These are phyloP conservation scores for Patellaria atrata DNA, from an alignment of 495 filamentous ascomycete genomes.

Conservation along the genomic window DNA sequence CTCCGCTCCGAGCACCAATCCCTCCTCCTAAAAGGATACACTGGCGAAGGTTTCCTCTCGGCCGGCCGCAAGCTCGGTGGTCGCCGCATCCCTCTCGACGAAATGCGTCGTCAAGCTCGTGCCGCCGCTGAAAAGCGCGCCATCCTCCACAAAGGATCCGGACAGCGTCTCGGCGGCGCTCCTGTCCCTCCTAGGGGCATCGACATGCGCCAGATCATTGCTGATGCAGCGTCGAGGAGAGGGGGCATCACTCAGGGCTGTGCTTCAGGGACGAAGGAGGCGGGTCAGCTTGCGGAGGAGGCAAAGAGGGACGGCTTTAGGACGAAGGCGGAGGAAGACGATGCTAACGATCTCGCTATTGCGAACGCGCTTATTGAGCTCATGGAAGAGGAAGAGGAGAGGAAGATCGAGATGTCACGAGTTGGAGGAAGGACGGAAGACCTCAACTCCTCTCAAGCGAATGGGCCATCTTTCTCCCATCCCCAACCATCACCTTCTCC, in stretches of 20 bases:
- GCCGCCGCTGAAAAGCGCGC: constrained; percentile 59
- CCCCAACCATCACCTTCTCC: constrained; percentile 3
- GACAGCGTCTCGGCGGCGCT: constrained; percentile 59
- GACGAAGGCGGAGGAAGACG: constrained; percentile 77
- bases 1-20: constrained; percentile 72
- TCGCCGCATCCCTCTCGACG: constrained; percentile 48
- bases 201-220: constrained; percentile 63
- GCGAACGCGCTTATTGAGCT: constrained; percentile 76
- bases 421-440: constrained; percentile 8
- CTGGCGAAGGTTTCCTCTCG: constrained; percentile 77
- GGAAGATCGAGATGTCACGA: constrained; percentile 41
- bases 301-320: constrained; percentile 60
- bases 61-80: constrained; percentile 63
- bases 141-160: constrained; percentile 39
- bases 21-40: constrained; percentile 68
- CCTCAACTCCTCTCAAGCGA: constrained; percentile 2
- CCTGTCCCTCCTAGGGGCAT: constrained; percentile 44
- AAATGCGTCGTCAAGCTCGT: constrained; percentile 62
- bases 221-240: constrained; percentile 55
- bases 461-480: neutral
- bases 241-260: constrained; percentile 55
- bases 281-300: constrained; percentile 45
- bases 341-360: constrained; percentile 83
- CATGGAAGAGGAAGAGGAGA: constrained; percentile 69
- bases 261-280: constrained; percentile 54